These are phyloP conservation scores for Rubroboletus pulcherrimus DNA, from an alignment of 768 basidiomycete species.

Conservation along the genomic window DNA sequence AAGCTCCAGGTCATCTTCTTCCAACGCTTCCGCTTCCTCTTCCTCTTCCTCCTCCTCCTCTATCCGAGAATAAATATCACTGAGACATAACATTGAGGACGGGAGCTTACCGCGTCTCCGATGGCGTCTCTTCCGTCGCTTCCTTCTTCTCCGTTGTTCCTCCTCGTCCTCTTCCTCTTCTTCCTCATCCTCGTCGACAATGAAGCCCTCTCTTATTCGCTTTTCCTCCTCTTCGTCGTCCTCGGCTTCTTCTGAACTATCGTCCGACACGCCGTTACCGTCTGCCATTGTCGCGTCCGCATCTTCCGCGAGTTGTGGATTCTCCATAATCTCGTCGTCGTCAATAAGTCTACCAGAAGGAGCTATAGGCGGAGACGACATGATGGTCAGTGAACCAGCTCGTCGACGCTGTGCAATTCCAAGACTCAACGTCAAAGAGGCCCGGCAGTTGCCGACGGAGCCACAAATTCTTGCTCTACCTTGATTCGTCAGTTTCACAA, in stretches of 20 bases:
- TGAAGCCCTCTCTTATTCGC: constrained; percentile 82
- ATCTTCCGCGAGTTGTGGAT: constrained; percentile 46
- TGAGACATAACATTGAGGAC: constrained; percentile 5
- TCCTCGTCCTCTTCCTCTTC: constrained; percentile 69
- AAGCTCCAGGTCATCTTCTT: constrained; percentile 85
- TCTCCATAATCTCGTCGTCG: constrained; percentile 63
- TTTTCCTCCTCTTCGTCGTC: constrained; percentile 88
- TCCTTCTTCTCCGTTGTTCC: constrained; percentile 54
- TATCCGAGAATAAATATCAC: constrained; percentile 15
- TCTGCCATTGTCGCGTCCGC: constrained; percentile 52
- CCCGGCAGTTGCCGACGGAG: constrained; percentile 27
- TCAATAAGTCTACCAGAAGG: constrained; percentile 31
- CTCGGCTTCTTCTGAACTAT: constrained; percentile 87
- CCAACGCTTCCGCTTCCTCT: constrained; percentile 64
- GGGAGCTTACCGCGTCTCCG: constrained; percentile 43
- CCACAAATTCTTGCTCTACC: constrained; percentile 12
- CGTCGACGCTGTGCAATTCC: constrained; percentile 1
- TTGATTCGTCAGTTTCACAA: background rate
- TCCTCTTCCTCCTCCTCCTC: constrained; percentile 58
- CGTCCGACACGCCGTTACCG: constrained; percentile 50
- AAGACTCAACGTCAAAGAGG: constrained; percentile 3
- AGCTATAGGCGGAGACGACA: constrained; percentile 53
- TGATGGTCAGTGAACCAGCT: constrained; percentile 34
- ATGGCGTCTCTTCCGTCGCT: constrained; percentile 65
- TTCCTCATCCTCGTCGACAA: constrained; percentile 91